Base-by-base conservation (phyloP, 2,329 filamentous ascomycete genomes). In the Aspergillus oerlinghausenensis region DNA sequence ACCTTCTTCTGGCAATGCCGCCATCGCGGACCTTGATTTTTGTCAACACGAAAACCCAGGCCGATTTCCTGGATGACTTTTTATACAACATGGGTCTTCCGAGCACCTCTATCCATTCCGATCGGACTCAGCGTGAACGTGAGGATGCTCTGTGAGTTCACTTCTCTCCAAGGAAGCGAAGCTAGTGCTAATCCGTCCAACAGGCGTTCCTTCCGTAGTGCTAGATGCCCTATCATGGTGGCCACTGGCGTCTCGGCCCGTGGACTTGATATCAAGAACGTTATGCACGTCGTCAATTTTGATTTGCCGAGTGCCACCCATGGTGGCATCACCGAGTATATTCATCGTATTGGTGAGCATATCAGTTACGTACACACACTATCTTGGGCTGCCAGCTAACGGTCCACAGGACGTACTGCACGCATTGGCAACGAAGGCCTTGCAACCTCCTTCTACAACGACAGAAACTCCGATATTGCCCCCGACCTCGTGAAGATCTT, bases 291-390 rank as follows among this genome's bases (percentile, higher is more conserved):
- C 58, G 88, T 99, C 81, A 97, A 99, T 76, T 97, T 87, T 65
- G 92, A 97, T 59, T 79, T 97, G 1, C 93, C 93, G 0, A 85
- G 81, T 4, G 75, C 80, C 47, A 79, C 85, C 0, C 82, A 93
- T 64, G 92, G 91, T n/a, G 93, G 92, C 2, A 96, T 97, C 55
- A 86, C 90, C 50, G 94, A 97, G 71, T 99, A 97, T 66, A 86
- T 89, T 26, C 94, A 99, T 70, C 90, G 94, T 11, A 97, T 97
- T 70, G 94, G 89, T 90, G 84, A 75, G 81, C 68, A 25, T 32
- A 9, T 9, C 19, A 10, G n/a, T 26, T 25, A 43, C 58, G 53
- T 63, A n/a, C 21, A 17, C 2, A n/a, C 21, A 17, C 2, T 32
- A n/a, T 3, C 25, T 32, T 52, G 32, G 28, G 26, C 40, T 1